phyloP scores from a whole-genome alignment of 805 yeast genomes.

The Ogataea neopini region DNA sequence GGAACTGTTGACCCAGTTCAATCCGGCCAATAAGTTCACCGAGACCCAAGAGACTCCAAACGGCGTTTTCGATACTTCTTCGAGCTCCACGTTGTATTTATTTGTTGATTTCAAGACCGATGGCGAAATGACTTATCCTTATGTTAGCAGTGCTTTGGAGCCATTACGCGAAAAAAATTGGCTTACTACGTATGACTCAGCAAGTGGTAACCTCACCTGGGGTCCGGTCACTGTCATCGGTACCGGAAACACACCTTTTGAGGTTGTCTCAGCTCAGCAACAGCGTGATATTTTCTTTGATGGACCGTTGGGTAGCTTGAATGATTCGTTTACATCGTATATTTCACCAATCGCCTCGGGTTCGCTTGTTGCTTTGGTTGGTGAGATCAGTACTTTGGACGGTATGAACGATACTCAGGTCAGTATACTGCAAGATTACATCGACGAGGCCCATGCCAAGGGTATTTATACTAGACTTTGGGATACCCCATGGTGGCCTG shows the following conservation, averaged over 20 bases:
- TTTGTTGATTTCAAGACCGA: conserved; percentile 66
- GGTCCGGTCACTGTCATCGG: conserved; percentile 65
- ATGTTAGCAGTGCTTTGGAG: conserved; percentile 45
- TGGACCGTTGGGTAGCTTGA: conserved; percentile 44
- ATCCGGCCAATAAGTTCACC: conserved; percentile 34
- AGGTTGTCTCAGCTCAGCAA: conserved; percentile 29
- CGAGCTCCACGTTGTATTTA: conserved; percentile 54
- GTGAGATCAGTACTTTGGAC: conserved; percentile 18
- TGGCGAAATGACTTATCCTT: conserved; percentile 50
- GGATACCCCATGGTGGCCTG: conserved; percentile 75
- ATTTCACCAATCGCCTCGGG: conserved; percentile 40
- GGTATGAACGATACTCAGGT: conserved; percentile 41
- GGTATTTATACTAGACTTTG: conserved; percentile 63
- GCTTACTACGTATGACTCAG: conserved; percentile 49
- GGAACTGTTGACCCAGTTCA: conserved; percentile 49
- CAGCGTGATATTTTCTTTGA: conserved; percentile 49
- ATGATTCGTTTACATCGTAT: conserved; percentile 21
- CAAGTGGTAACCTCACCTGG: conserved; percentile 34
- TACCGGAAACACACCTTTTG: conserved; percentile 65
- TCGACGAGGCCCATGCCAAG: conserved; percentile 47
- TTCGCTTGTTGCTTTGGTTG: conserved; percentile 29
- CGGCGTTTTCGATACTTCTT: conserved; percentile 42
- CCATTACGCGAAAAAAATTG: conserved; percentile 50
- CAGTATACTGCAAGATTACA: conserved; percentile 25
- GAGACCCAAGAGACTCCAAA: conserved; percentile 14